Conservation (phyloP, 768 basidiomycete genomes). For the Nidula microcarpa region DNA sequence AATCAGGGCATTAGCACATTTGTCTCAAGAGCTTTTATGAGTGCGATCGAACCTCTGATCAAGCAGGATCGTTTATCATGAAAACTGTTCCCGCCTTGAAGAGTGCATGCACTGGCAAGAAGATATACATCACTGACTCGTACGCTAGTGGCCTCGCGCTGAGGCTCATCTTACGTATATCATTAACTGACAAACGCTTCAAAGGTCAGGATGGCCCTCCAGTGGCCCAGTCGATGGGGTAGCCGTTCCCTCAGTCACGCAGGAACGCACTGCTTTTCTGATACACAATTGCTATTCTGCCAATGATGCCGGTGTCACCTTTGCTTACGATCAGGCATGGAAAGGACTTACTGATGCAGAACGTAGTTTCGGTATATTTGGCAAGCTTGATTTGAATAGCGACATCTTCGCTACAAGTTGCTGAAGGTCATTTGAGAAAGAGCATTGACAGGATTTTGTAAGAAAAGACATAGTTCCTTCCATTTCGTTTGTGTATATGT, state of each 20-base stretch:
- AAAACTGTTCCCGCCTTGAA: constrained; percentile 33
- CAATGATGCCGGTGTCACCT: constrained; percentile 23
- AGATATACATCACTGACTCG: constrained; percentile 31
- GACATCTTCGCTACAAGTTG: no score
- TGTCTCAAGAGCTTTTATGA: constrained; percentile 33
- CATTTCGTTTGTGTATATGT: no score
- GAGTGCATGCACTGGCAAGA: constrained; percentile 31
- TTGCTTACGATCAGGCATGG: constrained; percentile 33
- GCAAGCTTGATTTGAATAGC: constrained; percentile 22
- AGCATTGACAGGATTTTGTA: no score
- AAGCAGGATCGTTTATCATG: constrained; percentile 34
- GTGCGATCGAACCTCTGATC: constrained; percentile 18
- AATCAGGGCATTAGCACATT: no score
- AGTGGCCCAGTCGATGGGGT: constrained; percentile 22
- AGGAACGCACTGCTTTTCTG: constrained; percentile 28
- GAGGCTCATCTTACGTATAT: background rate
- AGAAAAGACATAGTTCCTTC: no score
- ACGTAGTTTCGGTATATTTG: constrained; percentile 34
- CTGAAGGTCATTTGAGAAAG: no score
- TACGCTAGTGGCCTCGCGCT: background rate
- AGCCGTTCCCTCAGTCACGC: constrained; percentile 23
- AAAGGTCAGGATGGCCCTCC: constrained; percentile 41
- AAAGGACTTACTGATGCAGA: constrained; percentile 32
- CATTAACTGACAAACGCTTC: background rate
- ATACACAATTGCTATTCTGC: constrained; percentile 31